phyloP scores from a whole-genome alignment of 331 rosid genomes.

The Pyrus hybrid region DNA sequence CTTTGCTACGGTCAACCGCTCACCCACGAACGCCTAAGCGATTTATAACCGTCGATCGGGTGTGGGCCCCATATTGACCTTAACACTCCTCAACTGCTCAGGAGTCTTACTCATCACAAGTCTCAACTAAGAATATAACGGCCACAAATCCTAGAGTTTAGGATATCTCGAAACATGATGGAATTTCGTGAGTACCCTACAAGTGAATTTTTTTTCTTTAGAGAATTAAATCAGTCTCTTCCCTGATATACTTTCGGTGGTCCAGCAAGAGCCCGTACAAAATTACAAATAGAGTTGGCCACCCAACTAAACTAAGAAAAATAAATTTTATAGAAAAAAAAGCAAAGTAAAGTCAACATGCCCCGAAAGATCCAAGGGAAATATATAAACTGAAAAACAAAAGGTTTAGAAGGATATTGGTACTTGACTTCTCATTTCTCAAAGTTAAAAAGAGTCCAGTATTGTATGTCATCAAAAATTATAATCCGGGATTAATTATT shows the following conservation, averaged over 20 bases:
- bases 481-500: neutral
- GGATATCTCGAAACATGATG: no score
- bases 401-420: neutral
- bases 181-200: no score
- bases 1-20: no score
- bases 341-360: constrained; percentile 23
- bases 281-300: neutral
- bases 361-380: neutral
- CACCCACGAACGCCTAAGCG: no score
- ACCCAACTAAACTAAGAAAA: neutral
- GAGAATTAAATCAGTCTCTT: neutral
- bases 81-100: neutral
- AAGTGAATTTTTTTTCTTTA: neutral
- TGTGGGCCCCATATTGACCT: no score
- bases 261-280: neutral
- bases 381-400: neutral
- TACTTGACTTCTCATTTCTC: neutral
- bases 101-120: neutral
- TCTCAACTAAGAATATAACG: no score
- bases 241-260: neutral
- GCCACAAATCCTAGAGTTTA: no score
- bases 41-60: no score
- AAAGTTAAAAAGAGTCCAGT: neutral
- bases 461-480: neutral
- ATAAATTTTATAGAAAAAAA: neutral